Conservation (phyloP, 2,329 filamentous ascomycete genomes). For the Metarhizium album region DNA sequence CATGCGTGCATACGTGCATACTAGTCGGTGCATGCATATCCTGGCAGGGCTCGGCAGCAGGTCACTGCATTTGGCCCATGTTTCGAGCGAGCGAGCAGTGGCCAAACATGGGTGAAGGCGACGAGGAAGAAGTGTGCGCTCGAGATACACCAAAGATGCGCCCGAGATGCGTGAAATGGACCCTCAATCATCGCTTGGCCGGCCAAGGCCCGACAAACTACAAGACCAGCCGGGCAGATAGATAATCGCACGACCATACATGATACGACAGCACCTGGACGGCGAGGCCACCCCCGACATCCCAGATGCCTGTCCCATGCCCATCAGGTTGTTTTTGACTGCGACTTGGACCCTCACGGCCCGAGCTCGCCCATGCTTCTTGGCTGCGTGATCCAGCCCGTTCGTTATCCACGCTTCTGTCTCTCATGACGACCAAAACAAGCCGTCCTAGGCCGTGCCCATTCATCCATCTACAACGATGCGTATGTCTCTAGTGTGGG, state of each 20-base stretch:
- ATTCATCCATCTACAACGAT: background rate
- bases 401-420: background rate
- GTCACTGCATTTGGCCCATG: background rate
- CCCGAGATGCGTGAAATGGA: background rate
- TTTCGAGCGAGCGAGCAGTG: no score
- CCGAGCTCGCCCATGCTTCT: background rate
- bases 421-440: slow-evolving; percentile 4
- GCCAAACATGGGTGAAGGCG: background rate
- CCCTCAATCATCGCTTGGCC: background rate
- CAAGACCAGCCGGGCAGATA: background rate
- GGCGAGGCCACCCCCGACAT: background rate
- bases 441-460: background rate
- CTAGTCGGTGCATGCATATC: background rate
- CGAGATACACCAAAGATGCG: background rate
- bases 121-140: background rate
- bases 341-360: background rate
- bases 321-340: slow-evolving; percentile 1
- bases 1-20: no score
- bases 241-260: no score
- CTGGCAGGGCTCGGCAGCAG: background rate
- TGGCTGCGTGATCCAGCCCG: slow-evolving; percentile 3
- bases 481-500: slow-evolving; percentile 2
- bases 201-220: no score
- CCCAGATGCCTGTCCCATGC: background rate
- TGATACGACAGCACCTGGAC: no score